Conservation (phyloP, 176 grass and related monocot species). For the Neostapfia colusana region DNA sequence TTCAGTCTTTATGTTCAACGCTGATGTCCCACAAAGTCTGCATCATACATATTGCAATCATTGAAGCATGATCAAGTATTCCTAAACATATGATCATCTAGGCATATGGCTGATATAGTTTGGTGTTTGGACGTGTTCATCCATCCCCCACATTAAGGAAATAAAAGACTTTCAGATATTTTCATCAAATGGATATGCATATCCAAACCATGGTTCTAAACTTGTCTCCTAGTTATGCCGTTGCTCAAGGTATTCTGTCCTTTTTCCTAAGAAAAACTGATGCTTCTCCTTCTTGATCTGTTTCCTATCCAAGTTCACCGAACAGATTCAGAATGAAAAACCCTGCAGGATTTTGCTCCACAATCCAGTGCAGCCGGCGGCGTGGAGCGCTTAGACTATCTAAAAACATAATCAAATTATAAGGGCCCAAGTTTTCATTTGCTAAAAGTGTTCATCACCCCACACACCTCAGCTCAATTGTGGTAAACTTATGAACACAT, state of each 20-base stretch:
- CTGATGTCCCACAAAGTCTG: background rate
- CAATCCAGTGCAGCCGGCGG: too few species aligned
- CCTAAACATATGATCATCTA: background rate
- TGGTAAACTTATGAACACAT: too few species aligned
- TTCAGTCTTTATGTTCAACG: background rate
- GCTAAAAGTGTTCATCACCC: too few species aligned
- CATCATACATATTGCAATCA: conserved; percentile 2
- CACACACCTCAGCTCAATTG: too few species aligned
- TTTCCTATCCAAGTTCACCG: too few species aligned
- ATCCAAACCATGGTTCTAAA: conserved; percentile 15
- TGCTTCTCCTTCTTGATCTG: background rate
- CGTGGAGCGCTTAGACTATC: too few species aligned
- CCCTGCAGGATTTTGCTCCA: too few species aligned
- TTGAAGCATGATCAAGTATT: background rate
- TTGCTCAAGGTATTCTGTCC: too few species aligned
- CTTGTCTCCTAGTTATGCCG: conserved; percentile 9
- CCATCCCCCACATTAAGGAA: background rate
- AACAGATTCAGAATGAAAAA: too few species aligned
- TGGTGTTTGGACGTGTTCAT: conserved; percentile 4
- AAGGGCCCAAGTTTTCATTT: too few species aligned
- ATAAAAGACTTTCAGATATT: background rate
- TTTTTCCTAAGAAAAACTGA: conserved; percentile 6
- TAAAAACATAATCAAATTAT: too few species aligned
- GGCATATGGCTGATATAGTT: conserved; percentile 1
- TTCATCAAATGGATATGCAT: background rate